Conservation (phyloP, 768 basidiomycete species). For the Boletus eberwhitei region DNA sequence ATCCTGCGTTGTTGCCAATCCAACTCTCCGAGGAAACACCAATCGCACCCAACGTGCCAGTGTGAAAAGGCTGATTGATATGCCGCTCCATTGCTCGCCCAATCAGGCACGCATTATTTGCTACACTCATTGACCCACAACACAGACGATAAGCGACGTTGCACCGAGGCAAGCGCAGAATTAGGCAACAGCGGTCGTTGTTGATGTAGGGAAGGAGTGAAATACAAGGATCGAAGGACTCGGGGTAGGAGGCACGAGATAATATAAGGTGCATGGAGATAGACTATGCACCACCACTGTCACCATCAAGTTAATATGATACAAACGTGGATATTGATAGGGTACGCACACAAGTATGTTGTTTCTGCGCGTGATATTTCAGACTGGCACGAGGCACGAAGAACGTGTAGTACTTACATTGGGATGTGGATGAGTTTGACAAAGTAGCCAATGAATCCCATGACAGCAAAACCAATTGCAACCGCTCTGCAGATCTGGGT, state of each 20-base stretch:
- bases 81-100: not conserved
- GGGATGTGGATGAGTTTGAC: conserved; percentile 98
- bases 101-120: conserved; percentile 2
- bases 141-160: not conserved
- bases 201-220: conserved; percentile 15
- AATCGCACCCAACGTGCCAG: conserved; percentile 1
- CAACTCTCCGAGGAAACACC: conserved; percentile 1
- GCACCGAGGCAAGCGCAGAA: not conserved
- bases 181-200: conserved; percentile 1
- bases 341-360: conserved; percentile 92
- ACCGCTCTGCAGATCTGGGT: conserved; percentile 93
- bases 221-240: conserved; percentile 19
- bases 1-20: conserved; percentile 1
- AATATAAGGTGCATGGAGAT: conserved; percentile 12
- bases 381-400: conserved; percentile 1
- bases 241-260: conserved; percentile 8
- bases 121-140: not conserved
- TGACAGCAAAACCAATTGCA: conserved; percentile 95
- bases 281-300: conserved; percentile 73
- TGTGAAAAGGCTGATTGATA: conserved; percentile 6
- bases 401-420: conserved; percentile 61
- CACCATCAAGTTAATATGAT: conserved; percentile 24
- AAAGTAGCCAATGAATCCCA: conserved; percentile 99
- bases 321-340: not conserved
- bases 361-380: conserved; percentile 55